Evolutionary conservation across 2,329 filamentous ascomycete genomes (phyloP), one percentile per base, ranked within the genome.

Genomic region (Colletotrichum musae): DNA sequence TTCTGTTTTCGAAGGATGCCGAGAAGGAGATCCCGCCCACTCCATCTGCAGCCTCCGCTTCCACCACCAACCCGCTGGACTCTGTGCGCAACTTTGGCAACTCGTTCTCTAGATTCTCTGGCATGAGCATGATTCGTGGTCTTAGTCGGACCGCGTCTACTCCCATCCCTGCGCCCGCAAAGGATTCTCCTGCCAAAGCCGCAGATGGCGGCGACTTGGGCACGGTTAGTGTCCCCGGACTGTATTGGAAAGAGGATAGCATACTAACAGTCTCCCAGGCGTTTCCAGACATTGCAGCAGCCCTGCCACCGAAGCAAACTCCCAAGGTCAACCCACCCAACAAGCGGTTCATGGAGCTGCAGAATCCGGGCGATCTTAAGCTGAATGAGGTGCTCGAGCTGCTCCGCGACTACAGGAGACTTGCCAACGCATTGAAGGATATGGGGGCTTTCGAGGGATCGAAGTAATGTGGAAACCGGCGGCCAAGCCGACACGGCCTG

Each of bases 41-140:
- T 13, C 65, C 69, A 9, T 61, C 63, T n/a, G 32, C 68, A 16
- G 68, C 50, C 16, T 26, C 64, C 45, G 68, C 50, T 16, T 26
- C 64, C 45, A 48, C 43, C 5, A 45, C 58, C 5, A 72, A 72
- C n/a, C 71, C 71, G 13, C 88, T 97, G 2, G 94, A 97, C 72
- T 94, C 93, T 13, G 91, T 97, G 84, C 90, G 93, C 63, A 95
- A 88, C 77, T 86, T 97, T 70, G 91, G 94, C 45, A 96, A 88
- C 77, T 91, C 92, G 1, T 84, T 97, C 41, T 97, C 97, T 75
- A 89, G 94, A 59, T 88, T 97, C 59, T 90, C 92, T 1, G 84
- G 90, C 41, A 94, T 96, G 77, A 88, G 88, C 64, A 87, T 91
- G 76, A 92, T 97, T 73, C 89, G 92, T 64, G 91, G 91, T 1